phyloP scores from a whole-genome alignment of 768 basidiomycete genomes.

The Macrolepiota dolichaula region DNA sequence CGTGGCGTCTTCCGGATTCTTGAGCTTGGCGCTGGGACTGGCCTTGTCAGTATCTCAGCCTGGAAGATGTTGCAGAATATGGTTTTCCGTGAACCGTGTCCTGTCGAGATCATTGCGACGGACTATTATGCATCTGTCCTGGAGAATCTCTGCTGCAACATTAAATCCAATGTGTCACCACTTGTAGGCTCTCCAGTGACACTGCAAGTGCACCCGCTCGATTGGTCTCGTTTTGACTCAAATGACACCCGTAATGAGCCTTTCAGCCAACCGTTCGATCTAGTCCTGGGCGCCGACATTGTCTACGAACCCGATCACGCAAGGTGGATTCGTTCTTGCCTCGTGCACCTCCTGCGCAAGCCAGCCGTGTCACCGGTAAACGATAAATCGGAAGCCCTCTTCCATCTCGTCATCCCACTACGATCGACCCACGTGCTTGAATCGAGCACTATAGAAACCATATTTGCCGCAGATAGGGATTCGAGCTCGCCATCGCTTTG shows the following conservation, averaged over 20 bases:
- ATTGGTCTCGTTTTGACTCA: conserved; percentile 51
- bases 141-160: conserved; percentile 62
- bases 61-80: conserved; percentile 13
- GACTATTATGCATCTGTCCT: conserved; percentile 79
- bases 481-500: conserved; percentile 1
- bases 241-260: conserved; percentile 13
- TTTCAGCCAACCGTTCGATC: conserved; percentile 50
- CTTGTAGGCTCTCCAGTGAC: neutral
- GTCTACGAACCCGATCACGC: conserved; percentile 75
- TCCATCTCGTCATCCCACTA: conserved; percentile 78
- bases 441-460: conserved; percentile 51
- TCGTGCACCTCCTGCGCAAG: conserved; percentile 44
- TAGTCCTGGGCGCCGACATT: conserved; percentile 81
- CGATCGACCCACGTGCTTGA: conserved; percentile 63
- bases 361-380: conserved; percentile 12
- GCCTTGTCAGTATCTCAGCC: conserved; percentile 66
- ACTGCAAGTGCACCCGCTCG: conserved; percentile 38
- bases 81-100: neutral
- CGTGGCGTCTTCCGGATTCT: conserved; percentile 43
- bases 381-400: conserved; percentile 24
- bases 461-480: conserved; percentile 34
- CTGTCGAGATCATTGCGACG: conserved; percentile 53
- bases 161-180: conserved; percentile 48
- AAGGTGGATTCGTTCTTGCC: conserved; percentile 63
- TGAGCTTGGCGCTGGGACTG: conserved; percentile 85